Conservation (phyloP, 2,329 filamentous ascomycete genomes). For the Chrysoporthe cubensis region DNA sequence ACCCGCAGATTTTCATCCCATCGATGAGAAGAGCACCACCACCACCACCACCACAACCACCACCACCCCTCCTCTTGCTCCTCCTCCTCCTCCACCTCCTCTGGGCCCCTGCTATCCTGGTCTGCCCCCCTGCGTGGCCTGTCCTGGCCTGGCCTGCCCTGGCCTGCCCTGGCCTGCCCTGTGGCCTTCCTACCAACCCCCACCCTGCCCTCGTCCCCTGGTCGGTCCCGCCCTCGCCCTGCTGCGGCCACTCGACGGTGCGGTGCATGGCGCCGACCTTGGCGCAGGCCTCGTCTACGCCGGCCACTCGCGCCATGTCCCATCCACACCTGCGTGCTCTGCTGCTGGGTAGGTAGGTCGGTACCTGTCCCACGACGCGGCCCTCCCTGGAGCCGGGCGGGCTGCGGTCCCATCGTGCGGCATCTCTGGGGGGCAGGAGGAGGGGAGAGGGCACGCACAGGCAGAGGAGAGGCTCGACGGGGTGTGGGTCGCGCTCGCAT, state of each 20-base stretch:
- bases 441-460: background rate
- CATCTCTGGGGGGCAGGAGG: background rate
- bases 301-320: background rate
- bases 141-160: background rate
- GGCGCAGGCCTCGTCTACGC: background rate
- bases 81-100: background rate
- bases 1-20: conserved; percentile 5
- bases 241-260: background rate
- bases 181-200: background rate
- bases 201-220: background rate
- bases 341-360: too few species aligned
- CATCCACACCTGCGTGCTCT: background rate
- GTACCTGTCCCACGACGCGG: too few species aligned
- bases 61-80: too few species aligned
- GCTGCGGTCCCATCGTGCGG: background rate
- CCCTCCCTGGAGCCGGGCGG: background rate
- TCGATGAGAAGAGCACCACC: background rate
- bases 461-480: background rate
- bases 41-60: background rate
- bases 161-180: background rate
- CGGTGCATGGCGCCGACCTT: background rate
- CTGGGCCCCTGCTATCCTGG: too few species aligned
- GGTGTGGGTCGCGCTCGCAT: background rate
- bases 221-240: background rate
- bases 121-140: background rate